These are phyloP conservation scores for Chamaecyparis obtusa DNA, from an alignment of 75 land plant genomes.

Conservation along the genomic window DNA sequence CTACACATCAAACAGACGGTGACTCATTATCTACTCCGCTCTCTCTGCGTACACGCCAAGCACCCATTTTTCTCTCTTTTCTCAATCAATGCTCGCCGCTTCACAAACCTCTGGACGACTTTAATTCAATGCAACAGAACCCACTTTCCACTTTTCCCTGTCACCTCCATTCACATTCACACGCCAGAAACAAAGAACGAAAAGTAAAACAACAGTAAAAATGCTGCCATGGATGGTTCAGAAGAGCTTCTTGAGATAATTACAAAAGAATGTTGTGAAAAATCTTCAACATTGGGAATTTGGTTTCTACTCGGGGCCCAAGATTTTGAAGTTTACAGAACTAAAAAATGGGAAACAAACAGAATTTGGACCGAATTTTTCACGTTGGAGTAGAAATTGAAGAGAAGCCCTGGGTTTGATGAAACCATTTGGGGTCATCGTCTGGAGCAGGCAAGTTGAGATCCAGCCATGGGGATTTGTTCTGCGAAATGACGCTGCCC, in stretches of 20 bases:
- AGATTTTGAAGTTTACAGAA: background rate
- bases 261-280: background rate
- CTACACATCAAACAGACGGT: background rate
- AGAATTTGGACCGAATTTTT: background rate
- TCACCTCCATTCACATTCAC: too few relatives aligned
- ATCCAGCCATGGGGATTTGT: constrained; percentile 8
- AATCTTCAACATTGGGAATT: background rate
- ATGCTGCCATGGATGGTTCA: background rate
- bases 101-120: background rate
- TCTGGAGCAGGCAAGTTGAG: constrained; percentile 13
- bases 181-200: too few relatives aligned
- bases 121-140: background rate
- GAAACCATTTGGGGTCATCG: background rate
- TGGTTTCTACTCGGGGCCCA: background rate
- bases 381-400: background rate
- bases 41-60: background rate
- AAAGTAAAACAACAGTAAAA: background rate
- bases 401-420: background rate
- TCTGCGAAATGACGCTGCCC: background rate
- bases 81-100: background rate
- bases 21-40: background rate
- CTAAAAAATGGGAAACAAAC: background rate
- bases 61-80: background rate
- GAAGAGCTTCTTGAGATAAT: background rate
- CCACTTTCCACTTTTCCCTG: background rate